Conservation (phyloP, 148 eudicot species). For the Suaeda aralocaspica region DNA sequence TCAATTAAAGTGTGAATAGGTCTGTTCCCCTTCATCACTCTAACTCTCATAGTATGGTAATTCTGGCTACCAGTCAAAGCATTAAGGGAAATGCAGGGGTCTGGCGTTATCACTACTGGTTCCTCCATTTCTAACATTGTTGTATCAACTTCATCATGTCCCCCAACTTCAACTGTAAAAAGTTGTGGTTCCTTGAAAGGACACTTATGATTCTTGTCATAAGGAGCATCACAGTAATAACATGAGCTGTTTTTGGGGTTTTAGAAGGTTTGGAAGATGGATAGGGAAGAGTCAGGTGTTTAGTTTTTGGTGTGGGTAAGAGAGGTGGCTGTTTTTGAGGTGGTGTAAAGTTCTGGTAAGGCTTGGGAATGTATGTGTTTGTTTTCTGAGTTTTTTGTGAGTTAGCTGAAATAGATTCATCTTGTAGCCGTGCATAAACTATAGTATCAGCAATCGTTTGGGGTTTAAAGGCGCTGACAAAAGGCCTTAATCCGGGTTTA, state of each 20-base stretch:
- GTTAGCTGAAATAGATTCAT: not conserved
- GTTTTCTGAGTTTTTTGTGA: too few relatives aligned
- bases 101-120: too few relatives aligned
- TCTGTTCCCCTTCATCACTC: not conserved
- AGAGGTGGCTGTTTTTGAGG: not conserved
- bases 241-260: not conserved
- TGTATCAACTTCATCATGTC: not conserved
- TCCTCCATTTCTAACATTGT: rapidly evolving
- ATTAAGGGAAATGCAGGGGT: not conserved
- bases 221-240: not conserved
- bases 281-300: not conserved
- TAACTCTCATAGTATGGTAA: not conserved
- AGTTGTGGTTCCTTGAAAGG: not conserved
- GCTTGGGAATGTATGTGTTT: not conserved
- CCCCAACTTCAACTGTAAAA: not conserved
- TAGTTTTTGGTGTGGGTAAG: not conserved
- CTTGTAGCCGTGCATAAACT: not conserved
- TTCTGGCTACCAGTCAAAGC: not conserved
- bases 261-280: not conserved
- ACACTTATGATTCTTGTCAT: not conserved
- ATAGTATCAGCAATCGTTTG: not conserved
- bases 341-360: too few relatives aligned
- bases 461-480: not conserved
- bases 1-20: not conserved
- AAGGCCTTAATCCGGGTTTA: not conserved